These are phyloP conservation scores for Cyclotella cryptica DNA, from an alignment of 108 stramenopile species.

Conservation along the genomic window DNA sequence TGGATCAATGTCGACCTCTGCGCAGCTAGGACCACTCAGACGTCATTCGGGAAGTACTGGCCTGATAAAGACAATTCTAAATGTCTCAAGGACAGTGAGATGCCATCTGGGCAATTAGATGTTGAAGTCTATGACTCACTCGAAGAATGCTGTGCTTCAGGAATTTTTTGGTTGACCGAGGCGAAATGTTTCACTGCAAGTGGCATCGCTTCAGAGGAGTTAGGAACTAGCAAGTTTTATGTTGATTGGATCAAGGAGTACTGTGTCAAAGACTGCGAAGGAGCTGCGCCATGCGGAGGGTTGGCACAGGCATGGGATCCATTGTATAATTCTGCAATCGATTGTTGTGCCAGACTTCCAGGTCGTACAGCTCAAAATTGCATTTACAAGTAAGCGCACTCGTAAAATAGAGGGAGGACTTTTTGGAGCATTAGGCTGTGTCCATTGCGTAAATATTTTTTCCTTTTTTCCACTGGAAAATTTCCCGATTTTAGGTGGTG, in stretches of 20 bases:
- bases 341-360: conserved; percentile 4
- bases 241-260: background rate
- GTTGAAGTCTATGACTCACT: background rate
- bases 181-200: conserved; percentile 11
- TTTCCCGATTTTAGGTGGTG: too few species aligned
- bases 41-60: conserved; percentile 6
- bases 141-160: conserved; percentile 7
- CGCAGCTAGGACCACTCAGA: conserved; percentile 1
- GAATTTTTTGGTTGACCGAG: conserved; percentile 11
- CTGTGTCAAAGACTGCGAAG: conserved; percentile 10
- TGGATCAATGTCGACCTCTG: conserved; percentile 22
- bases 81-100: conserved; percentile 8
- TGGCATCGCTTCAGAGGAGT: background rate
- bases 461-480: too few species aligned
- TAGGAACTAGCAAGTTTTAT: conserved; percentile 6
- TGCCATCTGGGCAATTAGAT: background rate
- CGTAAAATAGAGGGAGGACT: too few species aligned
- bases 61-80: conserved; percentile 2
- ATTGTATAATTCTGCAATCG: background rate
- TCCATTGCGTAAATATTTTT: too few species aligned
- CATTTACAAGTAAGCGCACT: background rate
- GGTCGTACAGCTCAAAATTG: background rate
- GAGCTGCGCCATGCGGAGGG: conserved; percentile 16
- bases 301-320: conserved; percentile 12
- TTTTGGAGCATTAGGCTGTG: too few species aligned